A percentile compares a stretch with the other conserved stretches of the same genome.
Conservation (phyloP, 352 stramenopile species). For the Phytophthora cactorum region DNA sequence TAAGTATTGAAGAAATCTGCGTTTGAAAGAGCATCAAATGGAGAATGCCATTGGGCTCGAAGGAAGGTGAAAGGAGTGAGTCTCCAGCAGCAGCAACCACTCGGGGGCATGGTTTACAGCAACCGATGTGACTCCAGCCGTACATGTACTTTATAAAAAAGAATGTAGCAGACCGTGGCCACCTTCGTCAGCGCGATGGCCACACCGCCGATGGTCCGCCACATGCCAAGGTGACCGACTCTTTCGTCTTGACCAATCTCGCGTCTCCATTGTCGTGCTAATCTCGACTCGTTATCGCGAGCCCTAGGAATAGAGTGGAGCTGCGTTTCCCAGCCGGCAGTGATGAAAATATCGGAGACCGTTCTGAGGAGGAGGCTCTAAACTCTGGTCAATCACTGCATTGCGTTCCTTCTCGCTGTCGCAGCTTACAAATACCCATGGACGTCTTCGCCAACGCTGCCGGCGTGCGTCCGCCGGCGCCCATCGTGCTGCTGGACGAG, state of each 20-base stretch:
- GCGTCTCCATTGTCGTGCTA: conserved; percentile 6
- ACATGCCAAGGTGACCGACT: conserved; percentile 6
- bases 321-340: conserved; percentile 12
- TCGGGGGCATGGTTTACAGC: background rate
- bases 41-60: no score
- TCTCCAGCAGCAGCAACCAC: background rate
- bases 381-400: conserved; percentile 17
- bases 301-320: conserved; percentile 23
- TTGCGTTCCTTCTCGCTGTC: background rate
- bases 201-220: background rate
- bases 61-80: background rate
- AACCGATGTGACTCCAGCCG: background rate
- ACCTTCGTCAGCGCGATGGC: background rate
- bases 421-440: conserved; percentile 8
- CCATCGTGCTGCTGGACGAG: conserved; percentile 60
- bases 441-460: conserved; percentile 30
- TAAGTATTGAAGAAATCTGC: no score
- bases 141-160: background rate
- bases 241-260: conserved; percentile 6
- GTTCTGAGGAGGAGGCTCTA: conserved; percentile 14
- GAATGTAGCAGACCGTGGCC: background rate
- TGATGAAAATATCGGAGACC: conserved; percentile 22
- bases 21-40: background rate
- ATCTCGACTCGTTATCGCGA: conserved; percentile 18
- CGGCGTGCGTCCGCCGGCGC: conserved; percentile 4